Base-by-base conservation (phyloP, 2,329 filamentous ascomycete genomes). In the Exophiala oligosperma region DNA sequence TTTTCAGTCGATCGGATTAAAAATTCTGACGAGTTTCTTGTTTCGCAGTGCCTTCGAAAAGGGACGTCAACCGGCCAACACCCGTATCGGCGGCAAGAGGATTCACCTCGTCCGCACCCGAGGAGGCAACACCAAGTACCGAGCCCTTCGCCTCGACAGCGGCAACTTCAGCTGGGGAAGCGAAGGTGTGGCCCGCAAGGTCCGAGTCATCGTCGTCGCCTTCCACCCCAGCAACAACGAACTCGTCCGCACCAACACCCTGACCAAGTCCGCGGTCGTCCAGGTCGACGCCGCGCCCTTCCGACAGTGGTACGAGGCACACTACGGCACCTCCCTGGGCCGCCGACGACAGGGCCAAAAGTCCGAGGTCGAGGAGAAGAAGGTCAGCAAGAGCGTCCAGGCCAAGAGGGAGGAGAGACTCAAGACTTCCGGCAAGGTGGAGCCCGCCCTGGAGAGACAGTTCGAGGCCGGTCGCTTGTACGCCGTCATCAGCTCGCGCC, bases 191-290 rank as follows among this genome's bases (percentile, higher is more conserved):
- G 90, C 93, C 81, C 93, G 94, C 88, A 99, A 99, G 89, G 92
- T 91, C 81, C 94, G 95, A 85, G 90, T 99, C 79, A 97, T 99
- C 79, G 92, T 84, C 74, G 95, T 99, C 82, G 89, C 88, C 78
- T 99, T 92, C 90, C 95, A 99, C 83, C 95, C 94, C 66, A 97
- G 93, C 79, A 99, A 99, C 92, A 99, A 99, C 91, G 94, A 99
- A 84, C 87, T 99, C 72, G 92, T 99, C 85, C 94, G 94, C 77
- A 99, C 94, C 81, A 99, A 99, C 89, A 97, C 94, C 84, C 87
- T 99, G 79, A 99, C 94, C 86, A 95, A 92, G 84, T 91, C 91
- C 76, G 94, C 94, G 82, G 91, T 99, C 75, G 91, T 99, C 79
- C 94, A 99, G 86, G 84, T 99, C 81, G 94, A 99, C 81, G 94